phyloP scores from a whole-genome alignment of 1,139 yeast species.

The Kodamaea derodonti region DNA sequence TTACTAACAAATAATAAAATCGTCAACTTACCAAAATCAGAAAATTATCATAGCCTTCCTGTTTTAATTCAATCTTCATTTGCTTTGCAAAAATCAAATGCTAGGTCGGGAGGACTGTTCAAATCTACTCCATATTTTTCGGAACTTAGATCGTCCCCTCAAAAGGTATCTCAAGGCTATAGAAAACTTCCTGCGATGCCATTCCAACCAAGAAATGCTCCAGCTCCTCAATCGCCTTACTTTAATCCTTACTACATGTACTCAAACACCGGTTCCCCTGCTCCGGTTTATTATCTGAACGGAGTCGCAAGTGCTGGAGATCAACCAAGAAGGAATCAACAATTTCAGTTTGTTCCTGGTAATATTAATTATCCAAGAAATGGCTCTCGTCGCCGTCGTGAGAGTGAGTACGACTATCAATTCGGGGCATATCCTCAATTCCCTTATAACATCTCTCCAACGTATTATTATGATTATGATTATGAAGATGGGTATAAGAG shows the following conservation, averaged over 20 bases:
- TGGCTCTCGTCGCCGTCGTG: not conserved
- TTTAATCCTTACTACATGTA: not conserved
- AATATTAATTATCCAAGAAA: not conserved
- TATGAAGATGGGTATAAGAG: conserved; percentile 9
- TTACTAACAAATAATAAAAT: conserved; percentile 34
- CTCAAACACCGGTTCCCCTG: not conserved
- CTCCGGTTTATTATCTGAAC: not conserved
- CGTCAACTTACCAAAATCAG: conserved; percentile 16
- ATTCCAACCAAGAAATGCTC: not conserved
- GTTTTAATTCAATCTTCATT: conserved; percentile 37
- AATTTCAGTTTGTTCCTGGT: not conserved
- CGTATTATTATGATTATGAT: conserved; percentile 9
- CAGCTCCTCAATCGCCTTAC: not conserved
- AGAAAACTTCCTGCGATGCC: not conserved
- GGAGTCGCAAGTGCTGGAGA: not conserved
- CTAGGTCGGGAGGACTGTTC: conserved; percentile 2
- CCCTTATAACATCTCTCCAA: conserved; percentile 5
- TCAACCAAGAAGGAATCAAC: not conserved
- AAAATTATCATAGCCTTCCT: conserved; percentile 12
- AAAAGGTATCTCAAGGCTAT: not conserved
- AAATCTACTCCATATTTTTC: not conserved
- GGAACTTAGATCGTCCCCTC: too few species aligned
- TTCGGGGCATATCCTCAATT: not conserved
- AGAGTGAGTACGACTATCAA: not conserved
- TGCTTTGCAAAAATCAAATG: conserved; percentile 31